Evolutionary conservation across 1,284 basidiomycete species (phyloP).

Genomic region (Ceratorhiza oryzae-sativae): DNA sequence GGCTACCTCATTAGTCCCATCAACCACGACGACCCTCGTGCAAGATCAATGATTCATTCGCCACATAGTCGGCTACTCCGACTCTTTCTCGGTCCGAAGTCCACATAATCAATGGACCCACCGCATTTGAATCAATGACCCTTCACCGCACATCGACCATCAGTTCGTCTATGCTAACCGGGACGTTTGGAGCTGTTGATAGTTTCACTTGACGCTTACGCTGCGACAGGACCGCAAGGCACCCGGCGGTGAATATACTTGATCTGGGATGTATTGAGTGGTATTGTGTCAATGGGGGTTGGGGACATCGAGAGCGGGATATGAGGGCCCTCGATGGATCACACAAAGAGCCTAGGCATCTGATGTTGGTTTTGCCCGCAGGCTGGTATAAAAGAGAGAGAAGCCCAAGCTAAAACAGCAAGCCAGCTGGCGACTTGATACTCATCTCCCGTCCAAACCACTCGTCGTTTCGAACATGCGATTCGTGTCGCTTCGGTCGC

Average conservation of each 20-base stretch:
- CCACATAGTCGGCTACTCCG: conserved; percentile 14
- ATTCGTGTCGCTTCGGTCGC: not conserved
- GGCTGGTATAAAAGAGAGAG: not conserved
- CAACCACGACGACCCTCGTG: not conserved
- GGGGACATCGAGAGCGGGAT: not conserved
- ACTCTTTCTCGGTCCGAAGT: not conserved
- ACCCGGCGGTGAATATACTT: not conserved
- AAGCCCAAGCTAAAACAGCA: not conserved
- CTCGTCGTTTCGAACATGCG: not conserved
- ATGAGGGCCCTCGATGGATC: not conserved
- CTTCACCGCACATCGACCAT: not conserved
- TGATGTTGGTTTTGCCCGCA: not conserved
- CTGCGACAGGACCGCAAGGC: not conserved
- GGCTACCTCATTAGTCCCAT: not conserved
- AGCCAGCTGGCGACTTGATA: not conserved
- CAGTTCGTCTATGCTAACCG: conserved; percentile 8
- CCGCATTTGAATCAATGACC: not conserved
- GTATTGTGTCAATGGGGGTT: not conserved
- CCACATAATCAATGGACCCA: conserved; percentile 7
- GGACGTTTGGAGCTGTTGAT: not conserved
- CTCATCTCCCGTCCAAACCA: not conserved
- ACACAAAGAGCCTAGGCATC: not conserved
- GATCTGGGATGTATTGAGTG: not conserved
- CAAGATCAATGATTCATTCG: not conserved
- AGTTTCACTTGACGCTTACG: not conserved